Evolutionary conservation across 1,139 yeast genomes (phyloP), one percentile per base, ranked within the genome.

Genomic region (Blastobotrys apis): DNA sequence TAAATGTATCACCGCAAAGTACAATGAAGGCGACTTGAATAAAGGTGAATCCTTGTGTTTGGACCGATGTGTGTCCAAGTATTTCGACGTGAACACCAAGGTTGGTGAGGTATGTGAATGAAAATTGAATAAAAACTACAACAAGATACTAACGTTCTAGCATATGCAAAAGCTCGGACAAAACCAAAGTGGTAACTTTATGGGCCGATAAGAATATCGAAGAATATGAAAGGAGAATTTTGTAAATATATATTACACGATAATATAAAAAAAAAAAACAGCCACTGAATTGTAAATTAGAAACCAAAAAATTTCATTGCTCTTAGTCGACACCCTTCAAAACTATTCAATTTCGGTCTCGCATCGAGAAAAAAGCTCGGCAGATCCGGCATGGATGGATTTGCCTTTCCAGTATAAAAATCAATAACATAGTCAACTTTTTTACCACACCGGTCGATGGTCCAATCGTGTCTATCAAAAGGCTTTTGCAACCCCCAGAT

Each of bases 401-500:
- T 71, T 2, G 78, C 76, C 45, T 74, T 75, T 6, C 86, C 85
- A 12, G 83, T 67, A 64, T 92, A 92, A 62, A 87, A 92, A 63
- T 92, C 98, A 59, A 92, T 90, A 37, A 92, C 97, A 57, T 92
- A 92, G 44, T 88, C 96, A 15, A 92, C 75, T 44, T 76, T 75
- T 13, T 70, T 75, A 2, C 97, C 97, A 64, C 97, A 86, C 44
- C 97, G 71, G 58, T 84, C 81, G n/a, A 92, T 75, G 10, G 76
- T 71, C 98, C 98, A 92, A 66, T 92, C 98, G 62, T 92, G 98
- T 57, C 98, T 76, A 66, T 92, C 98, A 67, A 92, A 92, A 0
- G 98, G 98, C 51, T 75, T 76, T 43, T 78, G 79, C 50, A 75
- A 73, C 0, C 96, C 72, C 87, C 48, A 58, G 27, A 84, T 59